phyloP scores from a whole-genome alignment of 371 early-diverging fungal species.

The Haplosporangium sp. region DNA sequence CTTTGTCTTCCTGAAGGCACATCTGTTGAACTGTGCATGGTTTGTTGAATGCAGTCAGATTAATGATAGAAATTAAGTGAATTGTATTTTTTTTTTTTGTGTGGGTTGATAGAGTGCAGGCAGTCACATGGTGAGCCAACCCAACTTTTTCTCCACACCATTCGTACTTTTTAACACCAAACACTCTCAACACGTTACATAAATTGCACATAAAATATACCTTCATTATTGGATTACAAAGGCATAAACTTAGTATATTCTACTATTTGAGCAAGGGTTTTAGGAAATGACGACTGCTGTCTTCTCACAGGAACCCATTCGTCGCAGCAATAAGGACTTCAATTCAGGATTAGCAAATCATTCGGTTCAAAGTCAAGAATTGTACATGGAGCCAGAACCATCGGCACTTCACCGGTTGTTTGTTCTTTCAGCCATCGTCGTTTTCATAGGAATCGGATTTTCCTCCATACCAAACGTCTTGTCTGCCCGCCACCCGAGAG shows the following conservation, averaged over 20 bases:
- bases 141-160: too few species aligned
- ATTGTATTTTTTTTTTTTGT: not conserved
- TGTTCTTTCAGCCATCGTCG: conserved; percentile 17
- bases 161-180: too few species aligned
- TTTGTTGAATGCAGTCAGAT: not conserved
- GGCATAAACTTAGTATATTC: too few species aligned
- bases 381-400: conserved; percentile 7
- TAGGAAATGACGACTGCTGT: not conserved
- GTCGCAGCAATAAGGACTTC: not conserved
- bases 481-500: too few species aligned
- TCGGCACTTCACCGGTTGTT: conserved; percentile 2
- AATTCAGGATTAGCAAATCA: not conserved
- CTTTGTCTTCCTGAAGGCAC: conserved; percentile 35
- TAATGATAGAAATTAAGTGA: not conserved
- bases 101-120: not conserved
- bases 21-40: conserved; percentile 5
- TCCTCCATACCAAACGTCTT: conserved; percentile 21
- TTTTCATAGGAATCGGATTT: conserved; percentile 16
- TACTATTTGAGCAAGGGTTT: too few species aligned
- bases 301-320: not conserved
- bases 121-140: not conserved
- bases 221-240: too few species aligned
- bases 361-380: not conserved
- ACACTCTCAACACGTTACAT: too few species aligned
- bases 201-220: not conserved